These are phyloP conservation scores for Strobilomyces confusus DNA, from an alignment of 768 basidiomycete species.

Conservation along the genomic window DNA sequence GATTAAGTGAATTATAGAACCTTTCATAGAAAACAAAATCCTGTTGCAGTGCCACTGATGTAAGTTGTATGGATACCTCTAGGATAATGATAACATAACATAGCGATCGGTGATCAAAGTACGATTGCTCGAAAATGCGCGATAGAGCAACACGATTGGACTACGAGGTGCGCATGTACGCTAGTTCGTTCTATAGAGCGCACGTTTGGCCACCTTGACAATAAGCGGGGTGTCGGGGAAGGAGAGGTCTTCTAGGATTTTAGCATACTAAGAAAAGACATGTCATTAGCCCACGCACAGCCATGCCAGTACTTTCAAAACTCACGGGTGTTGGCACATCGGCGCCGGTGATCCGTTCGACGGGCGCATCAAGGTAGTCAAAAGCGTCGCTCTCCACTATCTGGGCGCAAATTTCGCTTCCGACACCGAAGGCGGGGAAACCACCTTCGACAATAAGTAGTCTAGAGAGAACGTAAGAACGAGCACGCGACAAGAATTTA, in stretches of 20 bases:
- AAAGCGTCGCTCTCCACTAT: slow-evolving; percentile 97
- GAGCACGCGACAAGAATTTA: not conserved
- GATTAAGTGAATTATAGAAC: slow-evolving; percentile 39
- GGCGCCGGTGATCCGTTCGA: slow-evolving; percentile 96
- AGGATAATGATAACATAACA: slow-evolving; percentile 11
- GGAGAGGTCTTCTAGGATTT: slow-evolving; percentile 80
- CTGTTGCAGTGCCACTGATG: slow-evolving; percentile 1
- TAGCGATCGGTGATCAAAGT: slow-evolving; percentile 7
- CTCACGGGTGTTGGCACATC: slow-evolving; percentile 94
- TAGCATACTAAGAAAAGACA: slow-evolving; percentile 65
- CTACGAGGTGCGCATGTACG: slow-evolving; percentile 9
- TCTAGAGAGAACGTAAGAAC: slow-evolving; percentile 35
- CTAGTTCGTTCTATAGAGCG: slow-evolving; percentile 85
- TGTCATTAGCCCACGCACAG: slow-evolving; percentile 7
- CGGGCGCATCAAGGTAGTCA: slow-evolving; percentile 97
- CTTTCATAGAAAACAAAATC: not conserved
- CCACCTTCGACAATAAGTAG: slow-evolving; percentile 96
- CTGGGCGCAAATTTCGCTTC: slow-evolving; percentile 97
- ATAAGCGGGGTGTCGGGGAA: slow-evolving; percentile 94
- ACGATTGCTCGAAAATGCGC: slow-evolving; percentile 14
- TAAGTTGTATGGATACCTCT: slow-evolving; percentile 7
- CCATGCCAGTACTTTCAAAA: slow-evolving; percentile 17
- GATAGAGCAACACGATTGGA: slow-evolving; percentile 8
- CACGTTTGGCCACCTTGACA: slow-evolving; percentile 92
- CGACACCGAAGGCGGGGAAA: slow-evolving; percentile 97